phyloP scores from a whole-genome alignment of 176 grass and related monocot genomes.

The Microstegium vimineum region DNA sequence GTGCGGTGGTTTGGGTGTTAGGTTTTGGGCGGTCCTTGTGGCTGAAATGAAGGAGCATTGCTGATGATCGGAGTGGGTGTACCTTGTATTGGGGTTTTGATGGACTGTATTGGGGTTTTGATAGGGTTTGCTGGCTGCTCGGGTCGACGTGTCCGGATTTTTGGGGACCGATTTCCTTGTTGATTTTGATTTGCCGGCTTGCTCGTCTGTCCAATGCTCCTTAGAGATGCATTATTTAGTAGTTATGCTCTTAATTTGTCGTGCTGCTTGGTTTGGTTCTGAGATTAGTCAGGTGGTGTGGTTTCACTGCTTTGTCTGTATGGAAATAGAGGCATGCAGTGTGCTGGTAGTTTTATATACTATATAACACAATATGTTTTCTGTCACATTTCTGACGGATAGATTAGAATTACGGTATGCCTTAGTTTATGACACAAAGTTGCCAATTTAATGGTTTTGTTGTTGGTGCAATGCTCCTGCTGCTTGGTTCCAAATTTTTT shows the following conservation, averaged over 20 bases:
- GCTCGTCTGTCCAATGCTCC: not conserved
- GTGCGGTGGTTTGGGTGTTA: not conserved
- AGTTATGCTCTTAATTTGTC: not conserved
- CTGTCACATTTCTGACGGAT: not conserved
- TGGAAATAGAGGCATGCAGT: not conserved
- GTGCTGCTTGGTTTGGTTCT: not conserved
- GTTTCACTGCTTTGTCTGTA: not conserved
- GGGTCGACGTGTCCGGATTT: not conserved
- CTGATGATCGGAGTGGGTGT: not conserved
- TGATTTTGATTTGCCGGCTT: not conserved
- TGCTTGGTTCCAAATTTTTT: not conserved
- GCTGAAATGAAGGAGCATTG: constrained; percentile 34
- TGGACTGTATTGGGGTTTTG: not conserved
- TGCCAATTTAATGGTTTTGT: not conserved
- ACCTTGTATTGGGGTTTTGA: not conserved
- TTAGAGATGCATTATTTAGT: not conserved
- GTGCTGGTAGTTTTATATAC: not conserved
- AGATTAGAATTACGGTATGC: not conserved
- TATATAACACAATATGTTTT: not conserved
- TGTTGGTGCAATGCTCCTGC: not conserved
- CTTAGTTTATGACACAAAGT: not conserved
- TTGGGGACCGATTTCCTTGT: not conserved
- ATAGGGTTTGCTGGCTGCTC: too few relatives aligned
- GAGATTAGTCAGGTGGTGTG: not conserved
- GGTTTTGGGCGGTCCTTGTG: not conserved